Evolutionary conservation across 2,329 filamentous ascomycete species (phyloP).

Genomic region (Fusarium domesticum): DNA sequence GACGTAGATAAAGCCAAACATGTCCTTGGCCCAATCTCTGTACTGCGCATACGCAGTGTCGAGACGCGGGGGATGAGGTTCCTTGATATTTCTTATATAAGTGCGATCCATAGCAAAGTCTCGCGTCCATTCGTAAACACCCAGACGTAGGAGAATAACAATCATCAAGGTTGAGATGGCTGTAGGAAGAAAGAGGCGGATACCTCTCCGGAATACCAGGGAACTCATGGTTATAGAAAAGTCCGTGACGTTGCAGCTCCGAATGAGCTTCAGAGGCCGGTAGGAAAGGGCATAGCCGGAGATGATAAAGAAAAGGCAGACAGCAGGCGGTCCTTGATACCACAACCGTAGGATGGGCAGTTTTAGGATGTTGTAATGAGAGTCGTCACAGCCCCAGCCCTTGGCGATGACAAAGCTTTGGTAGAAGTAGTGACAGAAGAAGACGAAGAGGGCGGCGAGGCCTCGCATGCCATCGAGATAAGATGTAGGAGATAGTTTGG

Average conservation of each 20-base stretch:
- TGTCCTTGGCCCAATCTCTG: slow-evolving; percentile 45
- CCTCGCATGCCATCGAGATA: slow-evolving; percentile 59
- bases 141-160: slow-evolving; percentile 42
- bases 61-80: slow-evolving; percentile 44
- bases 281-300: slow-evolving; percentile 60
- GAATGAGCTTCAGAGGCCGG: slow-evolving; percentile 47
- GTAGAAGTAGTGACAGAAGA: slow-evolving; percentile 56
- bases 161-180: slow-evolving; percentile 50
- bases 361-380: slow-evolving; percentile 47
- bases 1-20: slow-evolving; percentile 50
- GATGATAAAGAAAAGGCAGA: slow-evolving; percentile 61
- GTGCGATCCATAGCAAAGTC: slow-evolving; percentile 42
- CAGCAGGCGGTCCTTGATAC: slow-evolving; percentile 55
- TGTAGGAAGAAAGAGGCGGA: slow-evolving; percentile 52
- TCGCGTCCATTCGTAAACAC: slow-evolving; percentile 48
- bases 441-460: slow-evolving; percentile 53
- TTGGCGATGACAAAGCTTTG: slow-evolving; percentile 51
- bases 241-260: slow-evolving; percentile 36
- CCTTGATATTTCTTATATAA: slow-evolving; percentile 48
- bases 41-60: slow-evolving; percentile 40
- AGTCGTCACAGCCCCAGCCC: slow-evolving; percentile 45
- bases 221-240: slow-evolving; percentile 48
- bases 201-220: slow-evolving; percentile 49
- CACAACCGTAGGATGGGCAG: slow-evolving; percentile 53
- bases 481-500: slow-evolving; percentile 49